phyloP scores from a whole-genome alignment of 176 grass and related monocot genomes.

The Calamus simplicifolius region DNA sequence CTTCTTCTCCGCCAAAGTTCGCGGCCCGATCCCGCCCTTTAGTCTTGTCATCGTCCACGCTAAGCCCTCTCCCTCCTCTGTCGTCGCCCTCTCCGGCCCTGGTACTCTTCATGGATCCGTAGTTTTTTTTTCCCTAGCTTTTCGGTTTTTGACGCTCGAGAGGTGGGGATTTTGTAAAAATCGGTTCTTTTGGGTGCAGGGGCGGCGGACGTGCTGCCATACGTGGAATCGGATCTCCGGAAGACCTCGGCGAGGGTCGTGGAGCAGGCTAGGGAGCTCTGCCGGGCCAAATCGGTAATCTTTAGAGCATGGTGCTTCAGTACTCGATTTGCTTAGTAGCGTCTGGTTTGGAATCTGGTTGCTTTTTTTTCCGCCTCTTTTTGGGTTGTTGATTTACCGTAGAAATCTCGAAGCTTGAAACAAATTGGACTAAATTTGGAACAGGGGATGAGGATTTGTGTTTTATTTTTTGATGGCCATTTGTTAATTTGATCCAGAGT shows the following conservation, averaged over 20 bases:
- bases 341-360: neutral
- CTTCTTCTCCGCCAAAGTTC: slow-evolving; percentile 9
- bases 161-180: neutral
- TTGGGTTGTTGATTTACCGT: too few relatives aligned
- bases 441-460: too few relatives aligned
- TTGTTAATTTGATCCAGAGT: too few relatives aligned
- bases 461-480: too few relatives aligned
- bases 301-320: neutral
- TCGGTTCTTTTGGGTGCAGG: slow-evolving; percentile 7
- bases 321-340: neutral
- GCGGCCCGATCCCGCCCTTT: neutral
- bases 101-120: slow-evolving; percentile 13
- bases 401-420: too few relatives aligned
- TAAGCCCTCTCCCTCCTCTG: slow-evolving; percentile 45
- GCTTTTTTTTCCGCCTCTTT: neutral
- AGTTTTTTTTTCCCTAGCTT: too few relatives aligned
- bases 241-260: slow-evolving; percentile 37
- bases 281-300: slow-evolving; percentile 31
- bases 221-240: slow-evolving; percentile 39
- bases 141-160: too few relatives aligned
- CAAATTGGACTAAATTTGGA: too few relatives aligned
- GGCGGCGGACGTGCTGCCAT: slow-evolving; percentile 28
- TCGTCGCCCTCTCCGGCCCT: slow-evolving; percentile 27
- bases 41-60: slow-evolving; percentile 63
- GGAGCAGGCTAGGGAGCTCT: slow-evolving; percentile 33